phyloP scores from a whole-genome alignment of 495 filamentous ascomycete genomes.

The Neurospora discreta region DNA sequence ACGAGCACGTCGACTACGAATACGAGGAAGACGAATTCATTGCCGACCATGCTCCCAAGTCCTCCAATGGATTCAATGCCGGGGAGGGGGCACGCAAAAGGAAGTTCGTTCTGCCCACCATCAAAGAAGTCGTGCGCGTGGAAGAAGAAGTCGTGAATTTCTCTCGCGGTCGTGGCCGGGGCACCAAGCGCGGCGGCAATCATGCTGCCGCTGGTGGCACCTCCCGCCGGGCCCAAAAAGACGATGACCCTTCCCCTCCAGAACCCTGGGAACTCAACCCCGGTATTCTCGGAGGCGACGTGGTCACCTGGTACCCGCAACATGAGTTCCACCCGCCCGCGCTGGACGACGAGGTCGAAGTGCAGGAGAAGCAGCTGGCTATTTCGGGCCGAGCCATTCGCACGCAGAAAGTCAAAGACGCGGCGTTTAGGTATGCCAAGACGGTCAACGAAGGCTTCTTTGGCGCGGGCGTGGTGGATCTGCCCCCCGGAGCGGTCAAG shows the following conservation, averaged over 20 bases:
- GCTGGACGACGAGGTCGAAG: constrained; percentile 36
- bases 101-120: constrained; percentile 48
- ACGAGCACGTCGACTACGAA: constrained; percentile 64
- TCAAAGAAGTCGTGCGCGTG: constrained; percentile 66
- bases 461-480: constrained; percentile 76
- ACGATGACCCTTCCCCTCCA: constrained; percentile 36
- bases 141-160: constrained; percentile 41
- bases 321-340: constrained; percentile 29
- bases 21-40: constrained; percentile 34
- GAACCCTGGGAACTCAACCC: constrained; percentile 41
- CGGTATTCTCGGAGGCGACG: constrained; percentile 35
- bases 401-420: constrained; percentile 61
- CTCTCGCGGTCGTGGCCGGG: neutral
- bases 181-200: neutral
- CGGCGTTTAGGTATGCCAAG: constrained; percentile 77
- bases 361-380: constrained; percentile 55
- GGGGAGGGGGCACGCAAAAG: constrained; percentile 3
- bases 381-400: constrained; percentile 65
- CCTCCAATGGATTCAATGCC: constrained; percentile 5
- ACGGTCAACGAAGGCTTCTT: constrained; percentile 74
- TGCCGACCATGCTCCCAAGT: constrained; percentile 5
- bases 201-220: neutral
- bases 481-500: constrained; percentile 73
- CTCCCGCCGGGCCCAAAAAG: constrained; percentile 6
- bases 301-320: constrained; percentile 35